Base-by-base conservation (phyloP, 179 eudicot species). In the Gypsophila paniculata region DNA sequence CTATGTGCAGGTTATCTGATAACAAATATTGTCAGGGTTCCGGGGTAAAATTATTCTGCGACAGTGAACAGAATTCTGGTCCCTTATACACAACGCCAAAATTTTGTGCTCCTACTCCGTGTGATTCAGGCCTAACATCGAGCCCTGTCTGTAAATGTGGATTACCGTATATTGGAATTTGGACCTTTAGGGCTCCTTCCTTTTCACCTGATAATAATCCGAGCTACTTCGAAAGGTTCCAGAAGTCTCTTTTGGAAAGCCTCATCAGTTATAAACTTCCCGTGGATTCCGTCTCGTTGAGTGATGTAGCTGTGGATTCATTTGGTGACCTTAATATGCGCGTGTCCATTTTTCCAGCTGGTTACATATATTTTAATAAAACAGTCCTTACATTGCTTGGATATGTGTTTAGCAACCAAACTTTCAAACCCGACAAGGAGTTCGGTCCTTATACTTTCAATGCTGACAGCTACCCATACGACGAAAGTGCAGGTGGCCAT, bases 371-470 rank as follows among this genome's bases (percentile, higher is more conserved):
- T 60, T 91, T 91, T 73, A 85, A 87, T 78, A 76, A 80, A 71
- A 86, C 89, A 23, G 86, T 82, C 23, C 61, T 86, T 62, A 49
- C 77, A 48, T 55, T 36, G 0, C 73, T 91, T 80, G 88, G 85
- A 42, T 78, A 68, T 63, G 73, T 80, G 67, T 86, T 91, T 62
- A 91, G 80, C 79, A 81, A 83, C 74, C 91, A 89, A 75, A 78
- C 82, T 54, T 87, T 70, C 72, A 65, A 76, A 53, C 77, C 82
- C 57, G 26, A 73, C 23, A 17, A 17, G 11, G 61, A 48, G 59
- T 91, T 76, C 64, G 93, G 96, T 25, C 91, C 97, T 2, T 89
- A 78, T 73, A 65, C 55, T 74, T 91, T 91, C 44, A 65, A 68
- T 26, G 87, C 80, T 44, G 23, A 75, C 54, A 38, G 21, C 61